These are phyloP conservation scores for Suillus subluteus DNA, from an alignment of 768 basidiomycete genomes.

Conservation along the genomic window DNA sequence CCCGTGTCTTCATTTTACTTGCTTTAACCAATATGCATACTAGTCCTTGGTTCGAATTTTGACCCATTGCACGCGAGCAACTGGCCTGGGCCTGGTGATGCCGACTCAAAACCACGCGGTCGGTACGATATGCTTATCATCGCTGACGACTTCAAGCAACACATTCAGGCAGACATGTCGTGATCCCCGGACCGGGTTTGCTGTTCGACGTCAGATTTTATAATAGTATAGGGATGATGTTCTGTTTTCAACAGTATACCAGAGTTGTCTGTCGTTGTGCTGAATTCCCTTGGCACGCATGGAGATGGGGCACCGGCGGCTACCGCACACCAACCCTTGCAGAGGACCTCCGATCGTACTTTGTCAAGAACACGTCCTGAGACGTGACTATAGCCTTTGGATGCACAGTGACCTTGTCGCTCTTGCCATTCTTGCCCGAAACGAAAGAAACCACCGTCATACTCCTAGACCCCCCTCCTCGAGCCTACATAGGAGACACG, in stretches of 20 bases:
- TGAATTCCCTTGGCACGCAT: constrained; percentile 18
- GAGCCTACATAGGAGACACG: neutral
- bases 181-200: neutral
- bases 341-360: constrained; percentile 19
- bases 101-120: neutral
- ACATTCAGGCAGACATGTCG: neutral
- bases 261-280: constrained; percentile 23
- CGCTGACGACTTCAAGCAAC: neutral
- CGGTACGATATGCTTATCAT: neutral
- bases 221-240: neutral
- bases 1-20: neutral
- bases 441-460: constrained; percentile 12
- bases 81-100: neutral
- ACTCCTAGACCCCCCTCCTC: constrained; percentile 15
- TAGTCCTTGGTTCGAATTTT: neutral
- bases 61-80: neutral
- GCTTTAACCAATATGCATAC: neutral
- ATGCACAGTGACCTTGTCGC: constrained; percentile 4
- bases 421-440: constrained; percentile 18
- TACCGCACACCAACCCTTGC: constrained; percentile 14
- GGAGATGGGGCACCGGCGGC: constrained; percentile 10
- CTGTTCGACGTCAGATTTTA: neutral
- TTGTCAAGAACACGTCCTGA: constrained; percentile 12
- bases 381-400: constrained; percentile 18
- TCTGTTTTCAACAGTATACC: neutral